Percentiles rank a stretch among this genome's conserved stretches.
phyloP scores from a whole-genome alignment of 495 filamentous ascomycete genomes.

The Cryomyces minteri region DNA sequence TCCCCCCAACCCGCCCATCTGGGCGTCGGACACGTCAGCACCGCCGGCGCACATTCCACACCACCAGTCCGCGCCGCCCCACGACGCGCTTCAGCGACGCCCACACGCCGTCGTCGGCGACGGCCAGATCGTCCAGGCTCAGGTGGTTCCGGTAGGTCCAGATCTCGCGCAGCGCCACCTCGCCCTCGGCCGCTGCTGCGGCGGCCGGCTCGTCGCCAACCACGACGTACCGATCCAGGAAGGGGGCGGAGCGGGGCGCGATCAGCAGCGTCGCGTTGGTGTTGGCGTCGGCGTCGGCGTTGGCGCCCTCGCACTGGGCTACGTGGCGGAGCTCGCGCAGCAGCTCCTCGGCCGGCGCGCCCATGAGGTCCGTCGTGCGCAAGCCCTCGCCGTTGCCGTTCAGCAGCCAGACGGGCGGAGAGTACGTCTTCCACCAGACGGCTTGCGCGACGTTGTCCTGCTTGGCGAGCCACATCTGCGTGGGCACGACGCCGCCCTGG shows the following conservation, averaged over 20 bases:
- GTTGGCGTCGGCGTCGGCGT: constrained; percentile 29
- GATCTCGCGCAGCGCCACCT: constrained; percentile 40
- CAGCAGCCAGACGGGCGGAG: constrained; percentile 80
- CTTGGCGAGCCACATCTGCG: constrained; percentile 36
- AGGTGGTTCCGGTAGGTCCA: constrained; percentile 62
- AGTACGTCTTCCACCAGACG: constrained; percentile 97
- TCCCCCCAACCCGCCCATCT: too few species aligned
- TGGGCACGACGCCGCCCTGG: constrained; percentile 79
- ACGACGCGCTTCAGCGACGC: constrained; percentile 56
- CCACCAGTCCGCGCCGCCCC: constrained; percentile 58
- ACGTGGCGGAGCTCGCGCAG: neutral
- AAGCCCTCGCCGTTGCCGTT: constrained; percentile 49
- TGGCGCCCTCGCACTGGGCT: neutral
- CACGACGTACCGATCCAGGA: constrained; percentile 34
- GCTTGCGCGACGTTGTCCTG: constrained; percentile 38
- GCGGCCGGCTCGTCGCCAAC: constrained; percentile 17
- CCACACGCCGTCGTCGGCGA: constrained; percentile 65
- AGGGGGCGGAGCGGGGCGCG: constrained; percentile 40
- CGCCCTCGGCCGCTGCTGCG: constrained; percentile 7
- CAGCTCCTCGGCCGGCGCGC: constrained; percentile 33
- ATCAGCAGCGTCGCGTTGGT: constrained; percentile 13
- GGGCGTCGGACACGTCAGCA: too few species aligned
- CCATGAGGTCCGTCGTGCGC: constrained; percentile 69
- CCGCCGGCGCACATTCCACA: constrained; percentile 43
- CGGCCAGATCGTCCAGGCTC: constrained; percentile 86